Evolutionary conservation across 768 basidiomycete genomes (phyloP), one percentile per base, ranked within the genome.

Genomic region (Agaricus bisporus): DNA sequence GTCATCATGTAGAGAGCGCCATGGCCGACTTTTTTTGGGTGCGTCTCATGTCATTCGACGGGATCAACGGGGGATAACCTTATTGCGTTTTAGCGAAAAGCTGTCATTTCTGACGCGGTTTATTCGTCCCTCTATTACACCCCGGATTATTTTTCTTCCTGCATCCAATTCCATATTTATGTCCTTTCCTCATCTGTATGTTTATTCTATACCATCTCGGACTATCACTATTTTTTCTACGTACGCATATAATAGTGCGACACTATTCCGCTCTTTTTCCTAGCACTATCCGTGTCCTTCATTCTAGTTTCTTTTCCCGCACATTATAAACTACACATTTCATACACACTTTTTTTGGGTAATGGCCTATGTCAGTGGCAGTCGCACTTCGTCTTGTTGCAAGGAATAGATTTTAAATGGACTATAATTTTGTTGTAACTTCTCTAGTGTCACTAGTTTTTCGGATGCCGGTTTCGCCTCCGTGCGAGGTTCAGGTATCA

Each of bases 1-100:
- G 70, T 90, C 45, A 84, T 95, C 64, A 93, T 93, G 91, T 95
- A 76, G 61, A 48, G 32, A 14, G 22, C 37, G 43, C 15, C 35
- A 10, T 15, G 17, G 38, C 29, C 6, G 51, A 15, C 25, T 36
- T 48, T 41, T 41, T 47, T 22, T 22, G 22, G 17, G 28, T 46
- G n/a, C 12, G 39, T 46, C 32, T 32, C 26, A 18, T 47, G 45
- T 39, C 52, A 39, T 28, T 14, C 14, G 12, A 43, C 28, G 15
- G 42, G 32, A 17, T 32, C 35, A 35, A n/a, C 42, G n/a, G 43
- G 22, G 44, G 25, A 52, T 52, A n/a, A 38, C 12, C 22, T 39
- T 32, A 29, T 37, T 28, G 7, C 8, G 20, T 43, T 43, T n/a
- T 28, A 39, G 38, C 38, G 15, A 17, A 17, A 39, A 39, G 38